Percentiles rank a stretch among this genome's conserved stretches.
These are phyloP conservation scores for Dendryphion nanum DNA, from an alignment of 2,329 filamentous ascomycete genomes.

Conservation along the genomic window DNA sequence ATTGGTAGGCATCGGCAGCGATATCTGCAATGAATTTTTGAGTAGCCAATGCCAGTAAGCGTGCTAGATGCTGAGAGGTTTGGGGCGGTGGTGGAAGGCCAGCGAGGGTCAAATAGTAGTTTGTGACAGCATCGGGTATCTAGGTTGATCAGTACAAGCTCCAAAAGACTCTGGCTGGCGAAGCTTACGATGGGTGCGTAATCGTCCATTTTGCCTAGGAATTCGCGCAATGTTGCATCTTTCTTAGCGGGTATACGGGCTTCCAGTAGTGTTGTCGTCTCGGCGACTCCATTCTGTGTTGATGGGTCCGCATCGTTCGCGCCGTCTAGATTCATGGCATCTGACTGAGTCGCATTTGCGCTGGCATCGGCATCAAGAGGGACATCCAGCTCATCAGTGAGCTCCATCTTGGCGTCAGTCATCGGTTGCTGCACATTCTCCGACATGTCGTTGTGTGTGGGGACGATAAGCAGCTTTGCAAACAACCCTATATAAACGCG, in stretches of 20 bases:
- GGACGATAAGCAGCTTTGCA: no score
- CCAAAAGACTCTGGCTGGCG: conserved; percentile 1
- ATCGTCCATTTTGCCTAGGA: conserved; percentile 95
- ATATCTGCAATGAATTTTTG: conserved; percentile 99
- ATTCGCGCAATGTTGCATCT: conserved; percentile 88
- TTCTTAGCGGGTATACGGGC: conserved; percentile 75
- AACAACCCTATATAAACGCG: no score
- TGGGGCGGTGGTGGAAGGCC: conserved; percentile 90
- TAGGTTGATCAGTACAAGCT: conserved; percentile 40
- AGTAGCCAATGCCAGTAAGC: conserved; percentile 92
- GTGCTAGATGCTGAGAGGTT: conserved; percentile 84
- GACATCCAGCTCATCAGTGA: conserved; percentile 40
- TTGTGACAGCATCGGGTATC: conserved; percentile 96
- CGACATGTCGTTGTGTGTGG: conserved; percentile 30
- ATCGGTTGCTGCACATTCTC: conserved; percentile 25
- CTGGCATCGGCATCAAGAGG: conserved; percentile 44
- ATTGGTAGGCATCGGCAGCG: conserved; percentile 96
- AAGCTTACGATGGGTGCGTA: conserved; percentile 87
- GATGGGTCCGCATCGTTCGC: conserved; percentile 35
- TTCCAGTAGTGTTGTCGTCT: conserved; percentile 54
- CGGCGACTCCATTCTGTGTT: conserved; percentile 32
- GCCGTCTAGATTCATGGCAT: conserved; percentile 43
- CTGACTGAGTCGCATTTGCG: conserved; percentile 30
- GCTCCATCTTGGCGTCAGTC: conserved; percentile 28
- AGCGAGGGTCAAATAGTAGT: conserved; percentile 96